Evolutionary conservation across 2,329 filamentous ascomycete genomes (phyloP).

Genomic region (Seiridium unicorne): DNA sequence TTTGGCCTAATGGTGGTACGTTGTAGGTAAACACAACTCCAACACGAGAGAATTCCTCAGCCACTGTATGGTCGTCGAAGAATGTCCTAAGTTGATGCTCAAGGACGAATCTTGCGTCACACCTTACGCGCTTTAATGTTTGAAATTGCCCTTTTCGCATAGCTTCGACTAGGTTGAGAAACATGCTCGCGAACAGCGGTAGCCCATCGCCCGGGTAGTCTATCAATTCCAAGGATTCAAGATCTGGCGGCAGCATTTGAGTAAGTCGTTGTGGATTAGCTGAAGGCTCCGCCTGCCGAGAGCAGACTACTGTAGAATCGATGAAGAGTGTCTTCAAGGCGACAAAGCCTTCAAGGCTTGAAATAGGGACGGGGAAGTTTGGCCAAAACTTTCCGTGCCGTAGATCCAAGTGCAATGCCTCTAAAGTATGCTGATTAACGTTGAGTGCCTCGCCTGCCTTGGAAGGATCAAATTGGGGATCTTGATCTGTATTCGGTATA

Average conservation of each 20-base stretch:
- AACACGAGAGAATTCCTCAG: not conserved
- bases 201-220: not conserved
- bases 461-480: not conserved
- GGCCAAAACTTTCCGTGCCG: not conserved
- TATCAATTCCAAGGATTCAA: not conserved
- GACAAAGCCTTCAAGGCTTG: not conserved
- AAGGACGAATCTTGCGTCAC: not conserved
- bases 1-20: not conserved
- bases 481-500: not conserved
- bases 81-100: not conserved
- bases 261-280: not conserved
- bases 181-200: not conserved
- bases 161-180: not conserved
- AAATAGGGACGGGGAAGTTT: not conserved
- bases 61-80: not conserved
- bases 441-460: not conserved
- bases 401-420: not conserved
- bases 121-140: not conserved
- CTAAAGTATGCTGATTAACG: not conserved
- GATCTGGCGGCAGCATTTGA: not conserved
- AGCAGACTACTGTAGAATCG: not conserved
- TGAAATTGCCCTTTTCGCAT: not conserved
- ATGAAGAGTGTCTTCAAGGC: not conserved
- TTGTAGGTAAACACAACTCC: not conserved
- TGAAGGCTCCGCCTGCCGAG: not conserved